Conservation (phyloP, 331 rosid genomes). For the Phaseolus coccineus region DNA sequence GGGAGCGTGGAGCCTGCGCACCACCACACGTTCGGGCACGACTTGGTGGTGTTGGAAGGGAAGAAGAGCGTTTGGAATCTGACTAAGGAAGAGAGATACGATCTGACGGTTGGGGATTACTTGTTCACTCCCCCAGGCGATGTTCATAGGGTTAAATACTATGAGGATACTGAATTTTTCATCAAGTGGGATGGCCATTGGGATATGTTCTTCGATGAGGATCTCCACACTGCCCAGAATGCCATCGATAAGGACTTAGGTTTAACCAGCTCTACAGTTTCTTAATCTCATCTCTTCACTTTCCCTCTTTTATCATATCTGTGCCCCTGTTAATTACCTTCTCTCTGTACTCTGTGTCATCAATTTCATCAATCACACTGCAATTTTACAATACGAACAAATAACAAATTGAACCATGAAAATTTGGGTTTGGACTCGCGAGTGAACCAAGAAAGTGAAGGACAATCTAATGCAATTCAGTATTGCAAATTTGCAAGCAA, state of each 20-base stretch:
- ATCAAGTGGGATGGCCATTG: constrained; percentile 95
- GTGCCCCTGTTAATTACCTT: too few species aligned
- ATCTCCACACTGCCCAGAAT: constrained; percentile 59
- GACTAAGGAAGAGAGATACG: constrained; percentile 69
- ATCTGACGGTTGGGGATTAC: constrained; percentile 74
- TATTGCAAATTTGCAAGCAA: too few species aligned
- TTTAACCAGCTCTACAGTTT: neutral
- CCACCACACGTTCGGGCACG: constrained; percentile 92
- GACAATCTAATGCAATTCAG: too few species aligned
- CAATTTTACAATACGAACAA: too few species aligned
- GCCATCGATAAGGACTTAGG: constrained; percentile 59
- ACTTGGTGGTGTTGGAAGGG: constrained; percentile 78
- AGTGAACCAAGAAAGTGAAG: too few species aligned
- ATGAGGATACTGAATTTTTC: constrained; percentile 82
- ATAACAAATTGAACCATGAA: too few species aligned
- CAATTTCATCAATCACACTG: too few species aligned
- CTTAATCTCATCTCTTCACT: too few species aligned
- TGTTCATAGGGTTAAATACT: constrained; percentile 80
- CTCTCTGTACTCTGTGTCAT: too few species aligned
- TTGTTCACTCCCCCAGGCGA: constrained; percentile 82
- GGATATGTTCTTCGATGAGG: constrained; percentile 94
- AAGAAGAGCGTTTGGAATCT: constrained; percentile 90
- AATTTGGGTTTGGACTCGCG: too few species aligned
- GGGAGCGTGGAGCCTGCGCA: constrained; percentile 96
- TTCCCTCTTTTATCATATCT: too few species aligned